Conservation (phyloP, 2,329 filamentous ascomycete genomes). For the Cytospora mali region DNA sequence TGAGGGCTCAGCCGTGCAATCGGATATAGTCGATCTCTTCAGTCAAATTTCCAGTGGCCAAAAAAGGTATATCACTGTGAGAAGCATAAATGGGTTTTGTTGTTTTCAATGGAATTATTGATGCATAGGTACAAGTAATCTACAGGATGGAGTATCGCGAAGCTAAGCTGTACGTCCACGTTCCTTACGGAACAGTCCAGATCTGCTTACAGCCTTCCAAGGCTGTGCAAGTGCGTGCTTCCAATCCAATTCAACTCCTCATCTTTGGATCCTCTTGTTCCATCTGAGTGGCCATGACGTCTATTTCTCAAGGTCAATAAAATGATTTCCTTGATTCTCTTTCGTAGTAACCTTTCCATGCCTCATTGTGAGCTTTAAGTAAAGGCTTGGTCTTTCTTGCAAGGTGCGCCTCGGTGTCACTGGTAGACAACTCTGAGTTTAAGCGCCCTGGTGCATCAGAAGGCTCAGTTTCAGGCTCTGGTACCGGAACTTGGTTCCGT, state of each 20-base stretch:
- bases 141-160: background rate
- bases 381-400: background rate
- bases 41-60: background rate
- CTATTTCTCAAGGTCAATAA: background rate
- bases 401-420: background rate
- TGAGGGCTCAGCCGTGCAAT: constrained; percentile 9
- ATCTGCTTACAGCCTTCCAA: background rate
- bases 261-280: constrained; percentile 3
- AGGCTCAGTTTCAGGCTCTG: background rate
- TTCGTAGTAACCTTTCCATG: background rate
- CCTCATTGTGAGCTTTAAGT: background rate
- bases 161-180: background rate
- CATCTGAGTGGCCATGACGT: background rate
- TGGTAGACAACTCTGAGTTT: background rate
- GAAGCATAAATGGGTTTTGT: background rate
- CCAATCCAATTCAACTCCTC: background rate
- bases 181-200: background rate
- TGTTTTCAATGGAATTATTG: background rate
- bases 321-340: background rate
- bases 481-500: constrained; percentile 14
- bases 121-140: background rate
- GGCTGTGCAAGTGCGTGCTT: too few species aligned
- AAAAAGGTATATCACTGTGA: background rate
- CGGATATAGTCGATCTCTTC: background rate
- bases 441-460: background rate